phyloP scores from a whole-genome alignment of 345 rosid species.

The Melaleuca alternifolia region DNA sequence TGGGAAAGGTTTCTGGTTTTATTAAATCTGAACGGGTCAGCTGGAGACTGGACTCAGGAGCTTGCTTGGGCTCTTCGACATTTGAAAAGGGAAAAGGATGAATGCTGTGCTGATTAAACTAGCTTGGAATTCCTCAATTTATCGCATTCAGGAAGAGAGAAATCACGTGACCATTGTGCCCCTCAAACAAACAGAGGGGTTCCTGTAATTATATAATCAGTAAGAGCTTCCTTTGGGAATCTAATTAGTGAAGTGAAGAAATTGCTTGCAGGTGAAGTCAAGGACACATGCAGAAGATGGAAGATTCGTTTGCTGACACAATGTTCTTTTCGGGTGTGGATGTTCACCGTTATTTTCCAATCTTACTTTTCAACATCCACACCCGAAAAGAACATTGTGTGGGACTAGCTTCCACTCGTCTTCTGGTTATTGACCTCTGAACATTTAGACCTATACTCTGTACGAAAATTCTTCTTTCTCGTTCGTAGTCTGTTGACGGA shows the following conservation, averaged over 20 bases:
- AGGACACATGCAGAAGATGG: background rate
- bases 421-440: background rate
- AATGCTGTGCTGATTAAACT: background rate
- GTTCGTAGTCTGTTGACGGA: background rate
- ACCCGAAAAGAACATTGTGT: too few species aligned
- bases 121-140: background rate
- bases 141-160: background rate
- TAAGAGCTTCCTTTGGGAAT: background rate
- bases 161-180: background rate
- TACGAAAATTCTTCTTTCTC: background rate
- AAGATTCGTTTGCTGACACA: background rate
- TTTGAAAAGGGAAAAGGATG: background rate
- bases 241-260: background rate
- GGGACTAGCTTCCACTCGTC: background rate
- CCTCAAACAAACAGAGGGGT: background rate
- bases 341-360: background rate
- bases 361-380: background rate
- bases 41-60: background rate
- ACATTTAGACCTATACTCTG: background rate
- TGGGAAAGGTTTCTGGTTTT: background rate
- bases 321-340: background rate
- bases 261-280: background rate
- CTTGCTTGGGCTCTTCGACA: background rate
- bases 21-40: background rate
- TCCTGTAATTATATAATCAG: background rate